Evolutionary conservation across 2,329 filamentous ascomycete species (phyloP).

Genomic region (Beauveria rudraprayagi): DNA sequence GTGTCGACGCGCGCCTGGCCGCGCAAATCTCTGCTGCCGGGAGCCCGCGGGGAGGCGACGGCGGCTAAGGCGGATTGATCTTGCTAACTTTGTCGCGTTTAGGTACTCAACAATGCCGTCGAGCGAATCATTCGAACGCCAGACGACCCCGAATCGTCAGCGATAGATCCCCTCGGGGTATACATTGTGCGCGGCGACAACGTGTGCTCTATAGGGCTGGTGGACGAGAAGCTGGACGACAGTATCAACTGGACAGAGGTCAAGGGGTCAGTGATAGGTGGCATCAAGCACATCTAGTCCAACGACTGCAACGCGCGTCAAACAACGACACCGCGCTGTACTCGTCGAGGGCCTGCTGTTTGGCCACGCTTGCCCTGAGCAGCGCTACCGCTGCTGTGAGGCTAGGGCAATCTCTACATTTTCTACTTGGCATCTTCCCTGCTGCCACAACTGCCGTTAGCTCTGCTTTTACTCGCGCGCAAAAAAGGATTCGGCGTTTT

Average conservation of each 20-base stretch:
- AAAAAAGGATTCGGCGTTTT: slow-evolving; percentile 5
- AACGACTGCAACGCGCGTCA: not conserved
- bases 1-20: not conserved
- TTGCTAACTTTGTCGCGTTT: not conserved
- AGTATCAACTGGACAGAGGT: slow-evolving; percentile 93
- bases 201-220: slow-evolving; percentile 79
- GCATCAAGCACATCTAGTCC: slow-evolving; percentile 63
- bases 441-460: not conserved
- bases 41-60: not conserved
- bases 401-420: not conserved
- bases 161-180: slow-evolving; percentile 73
- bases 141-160: slow-evolving; percentile 75
- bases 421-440: not conserved
- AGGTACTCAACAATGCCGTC: slow-evolving; percentile 73
- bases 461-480: not conserved
- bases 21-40: not conserved
- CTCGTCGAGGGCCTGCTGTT: not conserved
- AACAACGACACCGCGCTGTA: too few species aligned
- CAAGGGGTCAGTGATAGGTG: slow-evolving; percentile 72
- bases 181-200: slow-evolving; percentile 94
- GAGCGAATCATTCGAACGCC: slow-evolving; percentile 84
- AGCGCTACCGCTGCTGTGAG: not conserved
- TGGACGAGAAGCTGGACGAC: slow-evolving; percentile 81
- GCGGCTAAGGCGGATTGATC: not conserved
- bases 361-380: not conserved